phyloP scores from a whole-genome alignment of 1,284 basidiomycete genomes.

The Golubevia sp. region DNA sequence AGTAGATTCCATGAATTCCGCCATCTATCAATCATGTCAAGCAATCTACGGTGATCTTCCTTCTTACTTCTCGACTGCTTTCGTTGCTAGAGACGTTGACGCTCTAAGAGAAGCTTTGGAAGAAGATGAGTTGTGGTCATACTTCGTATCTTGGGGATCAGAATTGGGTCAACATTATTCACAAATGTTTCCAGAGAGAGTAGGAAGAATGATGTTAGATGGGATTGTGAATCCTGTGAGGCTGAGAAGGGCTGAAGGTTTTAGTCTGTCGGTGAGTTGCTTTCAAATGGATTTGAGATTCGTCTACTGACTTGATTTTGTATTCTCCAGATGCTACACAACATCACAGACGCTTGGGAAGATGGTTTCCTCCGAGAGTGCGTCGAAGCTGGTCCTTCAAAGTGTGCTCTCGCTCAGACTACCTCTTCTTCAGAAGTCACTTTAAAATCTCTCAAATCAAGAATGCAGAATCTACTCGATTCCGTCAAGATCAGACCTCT shows the following conservation, averaged over 20 bases:
- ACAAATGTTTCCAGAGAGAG: background rate
- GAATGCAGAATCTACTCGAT: conserved; percentile 16
- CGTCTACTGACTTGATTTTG: no score
- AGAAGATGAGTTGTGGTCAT: background rate
- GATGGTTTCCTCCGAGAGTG: conserved; percentile 32
- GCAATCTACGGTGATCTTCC: conserved; percentile 15
- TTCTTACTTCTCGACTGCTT: conserved; percentile 16
- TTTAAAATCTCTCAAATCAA: background rate
- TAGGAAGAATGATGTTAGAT: background rate
- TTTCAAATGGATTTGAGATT: no score
- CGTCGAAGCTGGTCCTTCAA: conserved; percentile 16
- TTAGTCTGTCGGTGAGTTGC: conserved; percentile 3
- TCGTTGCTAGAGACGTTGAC: background rate
- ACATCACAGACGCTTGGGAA: conserved; percentile 22
- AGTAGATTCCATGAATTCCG: conserved; percentile 5
- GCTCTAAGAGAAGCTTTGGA: background rate
- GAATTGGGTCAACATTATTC: background rate
- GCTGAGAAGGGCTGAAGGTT: conserved; percentile 12
- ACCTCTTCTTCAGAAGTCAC: background rate
- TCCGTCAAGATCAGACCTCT: conserved; percentile 11
- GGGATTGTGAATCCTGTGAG: conserved; percentile 10
- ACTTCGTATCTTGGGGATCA: background rate
- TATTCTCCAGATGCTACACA: conserved; percentile 14
- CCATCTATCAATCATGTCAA: conserved; percentile 16
- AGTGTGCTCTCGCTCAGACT: conserved; percentile 16